A percentile compares a stretch with the other conserved stretches of the same genome.
These are phyloP conservation scores for Lignosus rhinocerotis DNA, from an alignment of 1,284 basidiomycete genomes.

Conservation along the genomic window DNA sequence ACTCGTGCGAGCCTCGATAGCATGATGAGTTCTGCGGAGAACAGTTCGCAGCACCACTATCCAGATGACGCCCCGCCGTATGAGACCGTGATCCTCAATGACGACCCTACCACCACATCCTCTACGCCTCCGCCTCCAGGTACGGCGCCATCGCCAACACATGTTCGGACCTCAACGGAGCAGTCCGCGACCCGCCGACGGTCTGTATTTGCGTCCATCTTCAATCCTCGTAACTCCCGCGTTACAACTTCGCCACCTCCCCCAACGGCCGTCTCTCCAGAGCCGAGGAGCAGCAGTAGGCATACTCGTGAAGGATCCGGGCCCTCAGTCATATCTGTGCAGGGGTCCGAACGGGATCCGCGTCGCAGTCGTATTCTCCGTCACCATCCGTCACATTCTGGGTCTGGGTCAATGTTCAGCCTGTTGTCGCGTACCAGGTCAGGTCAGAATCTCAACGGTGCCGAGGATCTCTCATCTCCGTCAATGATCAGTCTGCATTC, in stretches of 20 bases:
- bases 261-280: slow-evolving; percentile 5
- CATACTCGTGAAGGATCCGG: slow-evolving; percentile 25
- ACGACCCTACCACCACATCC: slow-evolving; percentile 2
- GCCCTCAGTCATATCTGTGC: slow-evolving; percentile 20
- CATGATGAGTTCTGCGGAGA: slow-evolving; percentile 21
- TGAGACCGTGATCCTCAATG: slow-evolving; percentile 48
- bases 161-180: slow-evolving; percentile 8
- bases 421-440: slow-evolving; percentile 31
- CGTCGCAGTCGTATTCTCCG: slow-evolving; percentile 22
- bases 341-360: slow-evolving; percentile 21
- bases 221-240: slow-evolving; percentile 27
- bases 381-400: slow-evolving; percentile 34
- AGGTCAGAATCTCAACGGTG: slow-evolving; percentile 28
- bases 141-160: slow-evolving; percentile 2
- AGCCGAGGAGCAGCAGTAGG: slow-evolving; percentile 13
- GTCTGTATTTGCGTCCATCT: slow-evolving; percentile 27
- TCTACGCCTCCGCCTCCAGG: background rate
- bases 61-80: slow-evolving; percentile 67
- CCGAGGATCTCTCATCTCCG: slow-evolving; percentile 36
- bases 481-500: slow-evolving; percentile 46
- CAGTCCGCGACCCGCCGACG: slow-evolving; percentile 17
- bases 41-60: slow-evolving; percentile 28
- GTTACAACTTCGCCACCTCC: slow-evolving; percentile 15
- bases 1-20: slow-evolving; percentile 30
- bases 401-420: slow-evolving; percentile 38